Percentiles rank a stretch among this genome's conserved stretches.
These are phyloP conservation scores for Epichloe gansuensis DNA, from an alignment of 2,329 filamentous ascomycete species.

Conservation along the genomic window DNA sequence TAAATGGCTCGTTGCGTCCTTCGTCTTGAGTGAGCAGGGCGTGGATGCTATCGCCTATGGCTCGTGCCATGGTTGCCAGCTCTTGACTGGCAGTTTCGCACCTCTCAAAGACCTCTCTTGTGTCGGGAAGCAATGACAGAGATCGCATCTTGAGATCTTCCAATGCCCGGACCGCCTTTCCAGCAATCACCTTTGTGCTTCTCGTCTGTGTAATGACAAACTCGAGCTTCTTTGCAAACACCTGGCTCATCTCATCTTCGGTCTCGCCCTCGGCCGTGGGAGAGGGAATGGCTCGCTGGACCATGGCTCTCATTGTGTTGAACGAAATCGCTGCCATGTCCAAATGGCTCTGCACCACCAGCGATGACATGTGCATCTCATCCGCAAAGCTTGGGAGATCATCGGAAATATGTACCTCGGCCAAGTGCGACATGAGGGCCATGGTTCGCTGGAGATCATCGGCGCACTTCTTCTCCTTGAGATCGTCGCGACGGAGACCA, in stretches of 20 bases:
- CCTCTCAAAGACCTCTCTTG: constrained; percentile 55
- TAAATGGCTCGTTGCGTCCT: constrained; percentile 54
- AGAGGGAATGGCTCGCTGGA: constrained; percentile 50
- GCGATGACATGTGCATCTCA: constrained; percentile 63
- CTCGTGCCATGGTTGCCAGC: constrained; percentile 53
- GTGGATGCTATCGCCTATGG: constrained; percentile 55
- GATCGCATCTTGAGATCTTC: constrained; percentile 68
- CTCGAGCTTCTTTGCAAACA: constrained; percentile 61
- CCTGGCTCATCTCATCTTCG: constrained; percentile 54
- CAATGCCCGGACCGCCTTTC: constrained; percentile 65
- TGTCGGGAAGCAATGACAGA: constrained; percentile 58
- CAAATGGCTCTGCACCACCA: constrained; percentile 68
- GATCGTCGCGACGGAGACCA: constrained; percentile 65
- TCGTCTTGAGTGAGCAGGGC: constrained; percentile 55
- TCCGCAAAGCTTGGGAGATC: constrained; percentile 65
- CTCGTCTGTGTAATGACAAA: constrained; percentile 61
- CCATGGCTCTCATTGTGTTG: constrained; percentile 48
- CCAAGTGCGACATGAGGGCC: constrained; percentile 75
- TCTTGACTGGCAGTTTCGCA: constrained; percentile 53
- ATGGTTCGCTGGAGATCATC: constrained; percentile 74
- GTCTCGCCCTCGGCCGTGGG: constrained; percentile 14
- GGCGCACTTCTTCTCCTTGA: constrained; percentile 74
- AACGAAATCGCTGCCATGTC: constrained; percentile 65
- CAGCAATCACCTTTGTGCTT: constrained; percentile 70
- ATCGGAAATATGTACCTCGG: constrained; percentile 63